Base-by-base conservation (phyloP, 768 basidiomycete species). In the Serendipita sp. region DNA sequence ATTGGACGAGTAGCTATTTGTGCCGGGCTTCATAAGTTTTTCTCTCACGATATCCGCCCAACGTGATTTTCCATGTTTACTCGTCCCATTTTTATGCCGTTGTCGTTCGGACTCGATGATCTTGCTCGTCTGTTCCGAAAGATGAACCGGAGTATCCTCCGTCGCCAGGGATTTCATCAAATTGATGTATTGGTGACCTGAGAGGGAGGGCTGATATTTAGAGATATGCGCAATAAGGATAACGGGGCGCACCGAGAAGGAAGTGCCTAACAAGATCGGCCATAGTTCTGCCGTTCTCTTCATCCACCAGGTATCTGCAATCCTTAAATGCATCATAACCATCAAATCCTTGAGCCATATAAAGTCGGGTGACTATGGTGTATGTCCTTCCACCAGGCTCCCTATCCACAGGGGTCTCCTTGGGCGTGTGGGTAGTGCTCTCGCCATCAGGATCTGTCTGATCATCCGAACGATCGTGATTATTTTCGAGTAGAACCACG, bases 341-440 rank as follows among this genome's bases (percentile, higher is more conserved):
- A 67, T 94, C 91, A 66, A 90, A 88, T 0, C 88, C 89, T 65
- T 82, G 74, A 2, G 85, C 82, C 85, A 94, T 79, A 68, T 94
- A 96, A 62, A 90, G 81, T 68, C 90, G 76, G n/a, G 89, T 91
- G 34, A 94, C 84, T 31, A 96, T 78, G 53, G 78, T 84, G 72
- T 92, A 94, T 64, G 74, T 83, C 67, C 78, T 76, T 1, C 81
- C 82, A 1, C 74, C 76, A 45, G 76, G 74, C 64, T 72, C 70
- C 4, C 78, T 79, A 68, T 75, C 74, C 67, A 93, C 31, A n/a
- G 65, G n/a, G 76, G 68, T 11, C 34, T 38, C 34, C 14, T 38
- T 38, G 5, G 34, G 34, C 5, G 34, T 38, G 34, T 38, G 34
- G 64, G 61, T 20, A 74, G 74, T 9, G 71, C 17, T 33, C 31